phyloP scores from a whole-genome alignment of 305 asterid genomes.

The Fraxinus dipetala region DNA sequence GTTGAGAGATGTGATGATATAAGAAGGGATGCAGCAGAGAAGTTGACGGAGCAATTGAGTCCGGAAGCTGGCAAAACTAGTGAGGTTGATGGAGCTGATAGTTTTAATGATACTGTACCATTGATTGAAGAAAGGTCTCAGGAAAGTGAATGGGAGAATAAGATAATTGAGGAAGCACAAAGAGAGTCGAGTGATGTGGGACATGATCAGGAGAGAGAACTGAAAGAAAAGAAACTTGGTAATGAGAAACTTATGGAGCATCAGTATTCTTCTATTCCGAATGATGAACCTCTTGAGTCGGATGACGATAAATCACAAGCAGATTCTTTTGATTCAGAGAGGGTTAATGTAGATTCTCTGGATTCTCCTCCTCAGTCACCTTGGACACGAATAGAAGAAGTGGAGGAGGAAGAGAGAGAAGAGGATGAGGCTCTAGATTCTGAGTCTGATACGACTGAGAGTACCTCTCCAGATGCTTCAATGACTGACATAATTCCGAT shows the following conservation, averaged over 20 bases:
- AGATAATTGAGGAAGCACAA: conserved; percentile 30
- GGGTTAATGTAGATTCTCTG: conserved; percentile 62
- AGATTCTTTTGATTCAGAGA: conserved; percentile 71
- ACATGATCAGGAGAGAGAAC: conserved; percentile 26
- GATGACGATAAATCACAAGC: conserved; percentile 63
- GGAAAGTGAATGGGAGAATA: conserved; percentile 33
- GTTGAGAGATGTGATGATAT: conserved; percentile 27
- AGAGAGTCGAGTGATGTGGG: conserved; percentile 31
- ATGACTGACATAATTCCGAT: conserved; percentile 91
- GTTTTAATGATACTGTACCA: conserved; percentile 26
- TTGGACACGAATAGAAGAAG: conserved; percentile 54
- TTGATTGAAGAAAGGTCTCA: conserved; percentile 32
- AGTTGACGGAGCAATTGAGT: conserved; percentile 17
- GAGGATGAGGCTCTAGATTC: conserved; percentile 41
- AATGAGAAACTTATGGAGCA: conserved; percentile 37
- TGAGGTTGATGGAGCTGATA: conserved; percentile 34
- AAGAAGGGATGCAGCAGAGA: conserved; percentile 12
- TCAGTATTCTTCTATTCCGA: conserved; percentile 35
- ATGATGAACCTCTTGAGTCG: conserved; percentile 42
- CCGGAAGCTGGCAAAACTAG: conserved; percentile 15
- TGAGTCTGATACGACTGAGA: conserved; percentile 73
- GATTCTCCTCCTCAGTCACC: conserved; percentile 81
- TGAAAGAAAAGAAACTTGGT: conserved; percentile 38
- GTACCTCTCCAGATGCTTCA: conserved; percentile 95
- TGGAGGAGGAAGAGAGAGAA: conserved; percentile 39